phyloP scores from a whole-genome alignment of 176 grass and related monocot species.

The Tillandsia leiboldiana region DNA sequence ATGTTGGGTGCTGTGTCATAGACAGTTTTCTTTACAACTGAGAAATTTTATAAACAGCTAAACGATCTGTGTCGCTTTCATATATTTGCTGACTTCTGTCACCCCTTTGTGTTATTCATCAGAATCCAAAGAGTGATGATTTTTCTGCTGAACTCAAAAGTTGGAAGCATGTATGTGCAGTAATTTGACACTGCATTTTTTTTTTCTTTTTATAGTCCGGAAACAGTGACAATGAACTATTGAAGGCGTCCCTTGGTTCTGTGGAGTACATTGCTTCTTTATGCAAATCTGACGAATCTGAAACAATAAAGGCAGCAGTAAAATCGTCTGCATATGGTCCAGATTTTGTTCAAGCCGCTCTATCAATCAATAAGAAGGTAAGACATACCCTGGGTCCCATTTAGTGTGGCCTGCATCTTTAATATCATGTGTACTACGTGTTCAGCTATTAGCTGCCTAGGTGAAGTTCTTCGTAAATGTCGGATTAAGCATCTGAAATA shows the following conservation, averaged over 20 bases:
- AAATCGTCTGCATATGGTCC: constrained; percentile 61
- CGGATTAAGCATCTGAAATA: too few species aligned
- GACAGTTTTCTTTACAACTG: too few species aligned
- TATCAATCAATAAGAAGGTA: constrained; percentile 87
- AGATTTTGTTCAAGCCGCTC: constrained; percentile 91
- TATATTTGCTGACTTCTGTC: too few species aligned
- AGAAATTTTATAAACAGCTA: too few species aligned
- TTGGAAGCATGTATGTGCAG: not conserved
- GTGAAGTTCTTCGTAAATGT: too few species aligned
- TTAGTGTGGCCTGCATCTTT: not conserved
- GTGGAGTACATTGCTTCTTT: constrained; percentile 79
- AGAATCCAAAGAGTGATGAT: not conserved
- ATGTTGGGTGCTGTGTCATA: too few species aligned
- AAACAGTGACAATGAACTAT: constrained; percentile 34
- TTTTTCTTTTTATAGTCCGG: constrained; percentile 34
- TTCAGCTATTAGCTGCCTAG: too few species aligned
- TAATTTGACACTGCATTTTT: constrained; percentile 8
- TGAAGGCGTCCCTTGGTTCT: constrained; percentile 92
- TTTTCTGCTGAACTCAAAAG: not conserved
- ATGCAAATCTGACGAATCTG: constrained; percentile 74
- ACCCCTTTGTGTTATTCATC: too few species aligned
- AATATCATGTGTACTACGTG: not conserved
- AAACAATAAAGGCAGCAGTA: constrained; percentile 62
- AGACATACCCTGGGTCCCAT: not conserved
- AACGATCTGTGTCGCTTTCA: too few species aligned